phyloP scores from a whole-genome alignment of 495 filamentous ascomycete species.

The Hypoxylon lienhwacheense region DNA sequence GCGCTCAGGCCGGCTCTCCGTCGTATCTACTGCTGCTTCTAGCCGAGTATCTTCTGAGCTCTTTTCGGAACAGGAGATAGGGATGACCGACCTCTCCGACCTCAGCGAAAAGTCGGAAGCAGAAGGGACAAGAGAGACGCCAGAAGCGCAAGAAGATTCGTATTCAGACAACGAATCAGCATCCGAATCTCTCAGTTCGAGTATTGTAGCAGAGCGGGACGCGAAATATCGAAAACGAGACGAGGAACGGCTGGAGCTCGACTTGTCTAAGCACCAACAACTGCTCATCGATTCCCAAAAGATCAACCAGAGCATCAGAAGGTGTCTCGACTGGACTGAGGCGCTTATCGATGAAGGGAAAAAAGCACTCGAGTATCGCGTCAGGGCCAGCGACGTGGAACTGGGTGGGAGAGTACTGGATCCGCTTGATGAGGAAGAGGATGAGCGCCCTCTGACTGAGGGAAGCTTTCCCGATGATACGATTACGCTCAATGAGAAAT shows the following conservation, averaged over 20 bases:
- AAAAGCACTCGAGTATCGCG: slow-evolving; percentile 79
- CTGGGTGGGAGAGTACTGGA: slow-evolving; percentile 78
- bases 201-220: slow-evolving; percentile 48
- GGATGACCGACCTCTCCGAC: slow-evolving; percentile 48
- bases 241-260: slow-evolving; percentile 74
- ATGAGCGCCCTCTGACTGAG: slow-evolving; percentile 34
- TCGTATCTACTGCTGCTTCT: slow-evolving; percentile 33
- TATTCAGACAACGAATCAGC: slow-evolving; percentile 45
- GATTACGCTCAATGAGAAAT: slow-evolving; percentile 28
- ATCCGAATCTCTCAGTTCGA: slow-evolving; percentile 53
- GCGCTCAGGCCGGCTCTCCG: slow-evolving; percentile 70
- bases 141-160: slow-evolving; percentile 47
- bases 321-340: slow-evolving; percentile 85
- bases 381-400: slow-evolving; percentile 74
- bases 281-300: slow-evolving; percentile 85
- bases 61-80: slow-evolving; percentile 32
- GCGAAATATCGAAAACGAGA: slow-evolving; percentile 60
- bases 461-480: slow-evolving; percentile 31
- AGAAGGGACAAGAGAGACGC: slow-evolving; percentile 34
- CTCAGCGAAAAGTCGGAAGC: slow-evolving; percentile 51
- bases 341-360: slow-evolving; percentile 84
- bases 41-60: slow-evolving; percentile 34
- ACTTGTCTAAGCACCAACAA: slow-evolving; percentile 86
- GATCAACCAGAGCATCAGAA: slow-evolving; percentile 89
- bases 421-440: slow-evolving; percentile 62